phyloP scores from a whole-genome alignment of 192 early-diverging fungal genomes.

The Glomus cerebriforme region DNA sequence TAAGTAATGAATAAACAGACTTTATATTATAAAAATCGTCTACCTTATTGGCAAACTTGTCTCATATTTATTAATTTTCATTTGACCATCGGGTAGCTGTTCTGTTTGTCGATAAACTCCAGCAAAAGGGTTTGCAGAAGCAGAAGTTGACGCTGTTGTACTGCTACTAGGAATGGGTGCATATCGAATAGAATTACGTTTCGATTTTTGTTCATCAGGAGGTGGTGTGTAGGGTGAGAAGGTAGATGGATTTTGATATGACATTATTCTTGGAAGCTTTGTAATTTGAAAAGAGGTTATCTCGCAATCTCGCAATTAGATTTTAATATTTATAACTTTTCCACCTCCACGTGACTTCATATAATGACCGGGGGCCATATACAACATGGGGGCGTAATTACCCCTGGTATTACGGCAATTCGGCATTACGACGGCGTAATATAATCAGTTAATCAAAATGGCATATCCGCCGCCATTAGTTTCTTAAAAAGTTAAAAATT shows the following conservation, averaged over 20 bases:
- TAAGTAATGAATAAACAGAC: not conserved
- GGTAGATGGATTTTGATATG: conserved; percentile 33
- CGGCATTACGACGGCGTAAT: too few relatives aligned
- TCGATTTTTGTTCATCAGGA: conserved; percentile 45
- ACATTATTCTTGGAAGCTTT: not conserved
- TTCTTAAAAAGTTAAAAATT: too few relatives aligned
- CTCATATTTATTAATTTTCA: conserved; percentile 77
- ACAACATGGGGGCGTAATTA: too few relatives aligned
- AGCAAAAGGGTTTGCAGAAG: conserved; percentile 18
- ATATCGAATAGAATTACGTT: conserved; percentile 16
- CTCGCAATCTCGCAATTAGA: too few relatives aligned
- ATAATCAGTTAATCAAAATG: too few relatives aligned
- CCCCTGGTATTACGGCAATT: too few relatives aligned
- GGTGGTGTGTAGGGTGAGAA: conserved; percentile 52
- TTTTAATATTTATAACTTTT: too few relatives aligned
- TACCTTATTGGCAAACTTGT: conserved; percentile 47
- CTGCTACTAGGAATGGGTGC: not conserved
- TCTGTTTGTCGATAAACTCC: conserved; percentile 35
- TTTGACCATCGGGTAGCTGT: conserved; percentile 13
- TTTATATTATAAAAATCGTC: not conserved
- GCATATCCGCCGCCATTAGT: too few relatives aligned
- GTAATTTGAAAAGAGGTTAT: too few relatives aligned
- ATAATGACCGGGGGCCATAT: too few relatives aligned
- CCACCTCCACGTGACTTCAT: too few relatives aligned
- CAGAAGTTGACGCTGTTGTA: conserved; percentile 23